These are phyloP conservation scores for Suillus ampliporus DNA, from an alignment of 768 basidiomycete species.

Conservation along the genomic window DNA sequence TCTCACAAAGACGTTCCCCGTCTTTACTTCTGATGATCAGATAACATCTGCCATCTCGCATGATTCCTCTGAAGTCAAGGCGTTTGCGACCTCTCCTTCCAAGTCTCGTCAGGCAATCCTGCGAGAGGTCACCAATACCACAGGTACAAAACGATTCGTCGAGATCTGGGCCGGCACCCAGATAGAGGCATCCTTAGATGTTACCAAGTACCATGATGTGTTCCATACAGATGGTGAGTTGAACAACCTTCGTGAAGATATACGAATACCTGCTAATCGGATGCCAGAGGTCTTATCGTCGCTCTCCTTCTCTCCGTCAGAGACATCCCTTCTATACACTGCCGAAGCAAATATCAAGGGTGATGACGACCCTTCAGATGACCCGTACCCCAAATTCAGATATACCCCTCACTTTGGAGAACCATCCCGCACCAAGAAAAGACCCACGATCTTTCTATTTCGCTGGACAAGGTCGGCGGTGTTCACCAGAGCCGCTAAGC, in stretches of 20 bases:
- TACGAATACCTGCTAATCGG: not conserved
- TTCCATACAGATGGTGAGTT: conserved; percentile 67
- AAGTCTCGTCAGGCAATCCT: conserved; percentile 51
- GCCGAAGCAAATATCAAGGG: conserved; percentile 55
- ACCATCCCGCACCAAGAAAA: conserved; percentile 54
- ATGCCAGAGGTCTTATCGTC: conserved; percentile 56
- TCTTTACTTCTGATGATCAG: conserved; percentile 14
- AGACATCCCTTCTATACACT: conserved; percentile 59
- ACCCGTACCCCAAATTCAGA: conserved; percentile 48
- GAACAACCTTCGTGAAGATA: not conserved
- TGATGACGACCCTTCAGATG: conserved; percentile 26
- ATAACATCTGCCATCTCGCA: conserved; percentile 18
- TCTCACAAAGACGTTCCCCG: conserved; percentile 43
- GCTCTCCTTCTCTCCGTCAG: conserved; percentile 58
- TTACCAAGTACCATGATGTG: conserved; percentile 59
- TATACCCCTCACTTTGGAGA: conserved; percentile 71
- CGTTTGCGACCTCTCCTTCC: conserved; percentile 49
- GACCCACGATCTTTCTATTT: conserved; percentile 60
- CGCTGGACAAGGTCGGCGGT: conserved; percentile 41
- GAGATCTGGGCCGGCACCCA: conserved; percentile 61
- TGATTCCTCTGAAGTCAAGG: conserved; percentile 43
- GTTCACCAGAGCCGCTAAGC: conserved; percentile 16
- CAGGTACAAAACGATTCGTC: conserved; percentile 52
- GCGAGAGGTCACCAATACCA: conserved; percentile 35
- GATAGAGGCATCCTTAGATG: conserved; percentile 55